Evolutionary conservation across 2,329 filamentous ascomycete species (phyloP), one percentile per base, ranked within the genome.

Genomic region (Periglandula ipomoeae): DNA sequence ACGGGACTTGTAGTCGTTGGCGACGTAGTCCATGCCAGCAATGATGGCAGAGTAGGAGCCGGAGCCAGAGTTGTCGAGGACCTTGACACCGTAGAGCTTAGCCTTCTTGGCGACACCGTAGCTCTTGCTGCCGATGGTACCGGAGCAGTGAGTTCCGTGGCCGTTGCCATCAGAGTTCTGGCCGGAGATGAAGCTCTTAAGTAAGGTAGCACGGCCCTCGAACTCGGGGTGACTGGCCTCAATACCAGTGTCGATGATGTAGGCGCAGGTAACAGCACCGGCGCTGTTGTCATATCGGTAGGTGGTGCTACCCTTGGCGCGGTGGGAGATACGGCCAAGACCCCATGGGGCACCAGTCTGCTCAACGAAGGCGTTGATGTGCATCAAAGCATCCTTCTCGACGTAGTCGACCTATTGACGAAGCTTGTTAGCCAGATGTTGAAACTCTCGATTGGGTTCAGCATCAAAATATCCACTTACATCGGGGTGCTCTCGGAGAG

Each of bases 161-260:
- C 70, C 70, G 43, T 68, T 59, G 8, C 61, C 59, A n/a, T 65
- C 62, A 10, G 46, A 44, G 19, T 58, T 49, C 17, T 56, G 40
- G 34, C 55, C 59, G 4, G 49, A 50, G 24, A 58, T 55, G 32
- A 57, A 65, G 54, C 61, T 63, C 49, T 56, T 56, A 13, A 61
- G 53, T 43, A 59, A 61, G 13, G 65, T 63, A 13, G 62, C 62
- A 7, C 65, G 63, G 15, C 64, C 64, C 13, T 58, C 63, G 27
- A 67, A 67, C 24, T 67, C 59, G 4, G 58, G 55, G 52, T 72
- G 70, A 6, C 58, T 58, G 15, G 59, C 45, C 26, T 61, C 62
- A 48, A 73, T 69, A 6, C 72, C 72, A 4, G 71, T 71, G 54
- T 75, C 73, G 39, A 75, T 65, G 37, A 75, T 60, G 52, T 75